These are phyloP conservation scores for Tulasnella sp. DNA, from an alignment of 768 basidiomycete species.

Conservation along the genomic window DNA sequence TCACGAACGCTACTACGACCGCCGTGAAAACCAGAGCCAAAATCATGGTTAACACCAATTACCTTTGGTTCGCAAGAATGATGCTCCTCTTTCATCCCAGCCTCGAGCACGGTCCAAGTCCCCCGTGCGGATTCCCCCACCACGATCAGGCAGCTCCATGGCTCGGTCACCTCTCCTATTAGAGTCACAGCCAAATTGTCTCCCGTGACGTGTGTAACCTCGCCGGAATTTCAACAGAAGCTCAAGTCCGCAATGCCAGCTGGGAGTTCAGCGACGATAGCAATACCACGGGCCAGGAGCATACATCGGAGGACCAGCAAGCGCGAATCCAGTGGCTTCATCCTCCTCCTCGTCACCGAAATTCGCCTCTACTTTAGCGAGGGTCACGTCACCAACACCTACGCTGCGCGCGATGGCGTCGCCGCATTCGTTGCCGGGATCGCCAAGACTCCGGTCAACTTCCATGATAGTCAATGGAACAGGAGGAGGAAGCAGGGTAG, in stretches of 20 bases:
- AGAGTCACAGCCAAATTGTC: neutral
- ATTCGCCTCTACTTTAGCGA: neutral
- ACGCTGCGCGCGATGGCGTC: neutral
- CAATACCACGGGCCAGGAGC: neutral
- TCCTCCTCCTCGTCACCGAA: neutral
- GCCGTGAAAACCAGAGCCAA: neutral
- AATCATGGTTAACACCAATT: neutral
- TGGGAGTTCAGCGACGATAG: neutral
- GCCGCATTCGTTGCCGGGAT: neutral
- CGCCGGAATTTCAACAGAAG: neutral
- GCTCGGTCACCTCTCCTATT: neutral
- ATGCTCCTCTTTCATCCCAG: neutral
- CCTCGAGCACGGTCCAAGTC: neutral
- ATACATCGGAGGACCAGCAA: neutral
- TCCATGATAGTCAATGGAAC: neutral
- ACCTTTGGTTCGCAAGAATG: neutral
- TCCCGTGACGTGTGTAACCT: neutral
- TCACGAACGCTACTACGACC: neutral
- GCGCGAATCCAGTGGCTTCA: neutral
- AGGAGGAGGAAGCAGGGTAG: neutral
- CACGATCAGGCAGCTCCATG: neutral
- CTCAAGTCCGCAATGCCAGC: neutral
- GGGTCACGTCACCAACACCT: neutral
- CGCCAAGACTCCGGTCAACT: neutral
- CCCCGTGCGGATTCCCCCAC: neutral